These are phyloP conservation scores for Tricholoma hemisulphureum DNA, from an alignment of 768 basidiomycete species.

Conservation along the genomic window DNA sequence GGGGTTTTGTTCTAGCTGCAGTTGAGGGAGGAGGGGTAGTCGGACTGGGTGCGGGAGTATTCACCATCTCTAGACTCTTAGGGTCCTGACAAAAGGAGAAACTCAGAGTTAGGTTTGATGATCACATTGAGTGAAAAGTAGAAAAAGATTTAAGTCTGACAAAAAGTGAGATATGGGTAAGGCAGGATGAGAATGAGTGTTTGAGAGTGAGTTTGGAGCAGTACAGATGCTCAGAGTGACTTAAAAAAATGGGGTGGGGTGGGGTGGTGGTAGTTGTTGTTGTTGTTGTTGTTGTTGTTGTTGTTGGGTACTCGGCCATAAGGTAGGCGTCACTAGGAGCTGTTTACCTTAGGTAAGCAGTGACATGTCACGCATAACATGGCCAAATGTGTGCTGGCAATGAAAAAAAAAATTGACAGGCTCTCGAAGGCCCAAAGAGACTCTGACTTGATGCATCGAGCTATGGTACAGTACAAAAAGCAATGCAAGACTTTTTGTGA, in stretches of 20 bases:
- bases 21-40: not conserved
- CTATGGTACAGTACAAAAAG: too few relatives aligned
- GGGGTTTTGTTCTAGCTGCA: not conserved
- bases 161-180: not conserved
- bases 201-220: not conserved
- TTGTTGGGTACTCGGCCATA: too few relatives aligned
- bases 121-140: not conserved
- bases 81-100: not conserved
- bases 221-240: not conserved
- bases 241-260: not conserved
- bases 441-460: too few relatives aligned
- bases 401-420: too few relatives aligned
- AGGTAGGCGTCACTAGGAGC: too few relatives aligned
- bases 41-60: not conserved
- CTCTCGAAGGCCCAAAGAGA: too few relatives aligned
- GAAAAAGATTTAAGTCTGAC: not conserved
- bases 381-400: too few relatives aligned
- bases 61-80: not conserved
- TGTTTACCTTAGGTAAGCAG: too few relatives aligned
- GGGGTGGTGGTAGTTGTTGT: not conserved
- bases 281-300: slow-evolving; percentile 2
- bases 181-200: not conserved
- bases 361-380: too few relatives aligned
- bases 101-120: not conserved
- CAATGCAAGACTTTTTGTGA: too few relatives aligned